Base-by-base conservation (phyloP, 225 moss, liverwort and hornwort species). In the Antitrichia curtipendula region DNA sequence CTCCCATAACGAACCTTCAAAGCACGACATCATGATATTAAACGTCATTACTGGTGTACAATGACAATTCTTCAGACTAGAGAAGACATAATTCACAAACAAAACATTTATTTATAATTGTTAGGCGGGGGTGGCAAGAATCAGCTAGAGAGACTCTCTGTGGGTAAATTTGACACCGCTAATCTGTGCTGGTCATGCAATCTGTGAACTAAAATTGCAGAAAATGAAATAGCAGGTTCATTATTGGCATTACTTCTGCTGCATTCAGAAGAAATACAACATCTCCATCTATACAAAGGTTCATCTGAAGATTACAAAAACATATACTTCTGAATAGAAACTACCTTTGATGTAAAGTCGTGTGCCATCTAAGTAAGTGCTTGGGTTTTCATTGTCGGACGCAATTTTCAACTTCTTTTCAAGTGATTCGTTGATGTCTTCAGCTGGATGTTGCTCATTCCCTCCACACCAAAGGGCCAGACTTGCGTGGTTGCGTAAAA, bases 381-480 rank as follows among this genome's bases (percentile, higher is more conserved):
- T 96, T 40, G 95, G 94, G 77, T 97, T 95, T 87, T 82, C 84
- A 45, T 78, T 89, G 34, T 41, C 78, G 9, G 86, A 54, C 17
- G 88, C 84, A 82, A 91, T 92, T 62, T 90, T 91, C 74, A 93
- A 75, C 63, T 64, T 89, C 75, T 85, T 85, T 78, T 85, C 81
- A 63, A 98, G 91, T 12, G 94, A 93, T 81, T 88, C 70, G 84
- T 98, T 97, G 87, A 98, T 91, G 84, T 98, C 97, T 36, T 91
- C 88, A 78, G 98, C 92, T 63, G 98, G 98, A 80, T 91, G 85
- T 88, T 97, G 97, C 76, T 98, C 97, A 88, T 98, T 98, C 85
- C 98, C 98, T 70, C 98, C 98, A 81, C 95, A 95, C 98, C 98
- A 97, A 49, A 98, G 80, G n/a, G 97, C 95, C 57, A 98, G 91